Conservation (phyloP, 805 yeast genomes). For the Wickerhamomyces alni region DNA sequence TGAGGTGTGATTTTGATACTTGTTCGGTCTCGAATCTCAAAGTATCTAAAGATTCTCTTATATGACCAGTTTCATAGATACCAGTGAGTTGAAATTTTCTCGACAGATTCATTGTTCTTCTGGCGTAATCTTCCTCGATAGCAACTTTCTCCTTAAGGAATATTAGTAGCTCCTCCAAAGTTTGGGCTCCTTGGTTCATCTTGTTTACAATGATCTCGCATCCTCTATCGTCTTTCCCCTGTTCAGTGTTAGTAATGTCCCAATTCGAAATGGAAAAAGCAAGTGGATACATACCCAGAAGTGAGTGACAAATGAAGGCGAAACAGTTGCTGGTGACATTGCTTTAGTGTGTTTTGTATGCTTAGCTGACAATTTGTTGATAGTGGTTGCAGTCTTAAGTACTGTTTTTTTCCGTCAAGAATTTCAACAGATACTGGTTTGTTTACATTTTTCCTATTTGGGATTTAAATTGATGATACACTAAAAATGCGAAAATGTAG, state of each 20-base stretch:
- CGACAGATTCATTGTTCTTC: slow-evolving; percentile 46
- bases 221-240: slow-evolving; percentile 61
- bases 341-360: background rate
- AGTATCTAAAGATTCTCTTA: slow-evolving; percentile 53
- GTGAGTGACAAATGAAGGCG: slow-evolving; percentile 27
- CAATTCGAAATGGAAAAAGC: background rate
- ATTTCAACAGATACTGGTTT: background rate
- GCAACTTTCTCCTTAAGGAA: slow-evolving; percentile 51
- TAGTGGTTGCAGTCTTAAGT: background rate
- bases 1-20: slow-evolving; percentile 50
- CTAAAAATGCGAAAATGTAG: too few species aligned
- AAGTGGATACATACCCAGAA: slow-evolving; percentile 39
- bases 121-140: slow-evolving; percentile 70
- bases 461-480: too few species aligned
- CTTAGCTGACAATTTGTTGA: background rate
- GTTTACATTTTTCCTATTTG: background rate
- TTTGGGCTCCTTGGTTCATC: slow-evolving; percentile 52
- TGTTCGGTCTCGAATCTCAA: slow-evolving; percentile 53
- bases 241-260: slow-evolving; percentile 21
- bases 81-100: slow-evolving; percentile 40
- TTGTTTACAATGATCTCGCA: slow-evolving; percentile 47
- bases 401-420: background rate
- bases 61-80: slow-evolving; percentile 50
- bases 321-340: background rate
- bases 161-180: slow-evolving; percentile 43